Evolutionary conservation across 2,329 filamentous ascomycete species (phyloP).

Genomic region (Calonectria henricotiae): DNA sequence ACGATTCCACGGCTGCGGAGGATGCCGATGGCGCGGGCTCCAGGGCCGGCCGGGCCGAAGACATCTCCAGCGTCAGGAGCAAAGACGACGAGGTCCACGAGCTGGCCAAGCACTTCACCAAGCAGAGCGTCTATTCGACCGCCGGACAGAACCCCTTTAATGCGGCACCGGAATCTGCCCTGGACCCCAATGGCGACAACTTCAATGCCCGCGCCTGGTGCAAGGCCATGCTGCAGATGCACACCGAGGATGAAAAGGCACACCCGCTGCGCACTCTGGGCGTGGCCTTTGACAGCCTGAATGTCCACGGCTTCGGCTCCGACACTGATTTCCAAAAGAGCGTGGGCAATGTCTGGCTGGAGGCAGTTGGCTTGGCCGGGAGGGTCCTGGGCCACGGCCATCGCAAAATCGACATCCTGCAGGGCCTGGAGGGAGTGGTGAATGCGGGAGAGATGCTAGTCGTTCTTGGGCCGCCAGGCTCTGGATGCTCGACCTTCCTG

Average conservation of each 20-base stretch:
- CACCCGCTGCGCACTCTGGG: conserved; percentile 10
- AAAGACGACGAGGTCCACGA: conserved; percentile 14
- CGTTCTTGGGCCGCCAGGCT: conserved; percentile 60
- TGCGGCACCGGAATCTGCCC: background rate
- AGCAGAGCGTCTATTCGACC: background rate
- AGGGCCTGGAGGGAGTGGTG: conserved; percentile 50
- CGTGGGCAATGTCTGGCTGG: conserved; percentile 15
- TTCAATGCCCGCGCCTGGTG: conserved; percentile 17
- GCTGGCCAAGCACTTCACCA: background rate
- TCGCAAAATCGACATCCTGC: conserved; percentile 45
- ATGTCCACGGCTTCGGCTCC: conserved; percentile 16
- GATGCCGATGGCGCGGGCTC: background rate
- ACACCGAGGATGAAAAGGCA: conserved; percentile 4
- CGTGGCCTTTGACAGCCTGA: conserved; percentile 18
- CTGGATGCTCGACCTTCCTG: conserved; percentile 68
- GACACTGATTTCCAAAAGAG: conserved; percentile 19
- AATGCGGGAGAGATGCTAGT: conserved; percentile 53
- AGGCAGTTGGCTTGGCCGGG: background rate
- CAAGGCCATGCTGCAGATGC: conserved; percentile 18
- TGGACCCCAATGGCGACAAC: conserved; percentile 5
- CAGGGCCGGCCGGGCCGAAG: background rate
- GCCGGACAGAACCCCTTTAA: conserved; percentile 13
- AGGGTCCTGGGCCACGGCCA: background rate
- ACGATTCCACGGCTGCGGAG: background rate
- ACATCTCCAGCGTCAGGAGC: background rate